These are phyloP conservation scores for Leccinum angustisporum DNA, from an alignment of 1,284 basidiomycete species.

Conservation along the genomic window DNA sequence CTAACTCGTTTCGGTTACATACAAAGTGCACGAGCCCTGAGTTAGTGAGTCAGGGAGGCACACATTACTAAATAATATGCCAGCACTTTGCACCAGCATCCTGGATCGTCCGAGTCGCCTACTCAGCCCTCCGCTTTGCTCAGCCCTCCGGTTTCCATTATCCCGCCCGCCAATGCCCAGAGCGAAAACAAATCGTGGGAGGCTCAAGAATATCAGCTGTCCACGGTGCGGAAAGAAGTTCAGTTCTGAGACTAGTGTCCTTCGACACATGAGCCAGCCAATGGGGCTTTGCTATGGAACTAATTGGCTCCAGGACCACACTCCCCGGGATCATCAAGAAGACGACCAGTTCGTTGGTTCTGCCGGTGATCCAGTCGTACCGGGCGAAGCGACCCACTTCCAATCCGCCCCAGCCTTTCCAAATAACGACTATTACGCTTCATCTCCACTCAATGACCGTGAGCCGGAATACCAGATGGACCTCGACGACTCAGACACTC, in stretches of 20 bases:
- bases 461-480: background rate
- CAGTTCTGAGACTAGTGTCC: background rate
- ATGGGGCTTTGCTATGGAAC: background rate
- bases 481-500: background rate
- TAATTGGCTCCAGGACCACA: background rate
- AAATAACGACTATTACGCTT: background rate
- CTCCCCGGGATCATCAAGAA: background rate
- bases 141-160: too few species aligned
- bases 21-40: too few species aligned
- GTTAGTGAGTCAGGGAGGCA: too few species aligned
- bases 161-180: background rate
- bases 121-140: too few species aligned
- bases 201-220: constrained; percentile 2
- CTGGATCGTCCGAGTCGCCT: too few species aligned
- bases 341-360: background rate
- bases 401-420: background rate
- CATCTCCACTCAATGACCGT: background rate
- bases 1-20: too few species aligned
- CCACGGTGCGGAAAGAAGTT: constrained; percentile 5
- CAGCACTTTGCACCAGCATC: too few species aligned
- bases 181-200: background rate
- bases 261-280: constrained; percentile 9
- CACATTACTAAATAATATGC: too few species aligned
- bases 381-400: background rate
- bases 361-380: background rate